Evolutionary conservation across 2,329 filamentous ascomycete genomes (phyloP).

Genomic region (Eurotiales sp.): DNA sequence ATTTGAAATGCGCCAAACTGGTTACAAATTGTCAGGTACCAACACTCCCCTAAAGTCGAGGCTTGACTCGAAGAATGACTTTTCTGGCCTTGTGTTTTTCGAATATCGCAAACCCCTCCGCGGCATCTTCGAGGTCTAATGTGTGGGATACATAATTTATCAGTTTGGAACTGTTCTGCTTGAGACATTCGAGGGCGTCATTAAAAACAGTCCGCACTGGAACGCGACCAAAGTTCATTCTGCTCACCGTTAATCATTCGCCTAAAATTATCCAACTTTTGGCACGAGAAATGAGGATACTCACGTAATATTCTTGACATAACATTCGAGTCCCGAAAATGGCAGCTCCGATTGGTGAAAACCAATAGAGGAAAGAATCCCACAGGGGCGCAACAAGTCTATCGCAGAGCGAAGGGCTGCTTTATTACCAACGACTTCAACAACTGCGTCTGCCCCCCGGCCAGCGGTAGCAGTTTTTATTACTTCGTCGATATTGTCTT

Average conservation of each 20-base stretch:
- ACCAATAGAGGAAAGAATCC: constrained; percentile 65
- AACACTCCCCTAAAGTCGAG: no score
- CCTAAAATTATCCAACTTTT: no score
- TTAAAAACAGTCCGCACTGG: neutral
- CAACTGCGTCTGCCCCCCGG: constrained; percentile 72
- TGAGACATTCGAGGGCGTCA: neutral
- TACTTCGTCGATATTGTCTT: constrained; percentile 57
- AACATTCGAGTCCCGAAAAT: neutral
- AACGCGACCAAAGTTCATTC: neutral
- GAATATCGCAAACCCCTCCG: neutral
- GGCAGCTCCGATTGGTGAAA: constrained; percentile 46
- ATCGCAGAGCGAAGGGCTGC: constrained; percentile 63
- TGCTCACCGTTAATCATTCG: no score
- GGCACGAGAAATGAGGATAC: neutral
- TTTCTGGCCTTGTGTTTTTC: neutral
- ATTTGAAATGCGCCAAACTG: no score
- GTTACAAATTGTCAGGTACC: no score
- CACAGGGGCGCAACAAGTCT: constrained; percentile 64
- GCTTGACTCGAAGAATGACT: neutral
- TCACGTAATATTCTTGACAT: constrained; percentile 3
- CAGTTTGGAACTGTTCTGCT: neutral
- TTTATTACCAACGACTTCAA: constrained; percentile 68
- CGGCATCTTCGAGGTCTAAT: neutral
- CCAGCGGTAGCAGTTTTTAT: constrained; percentile 73
- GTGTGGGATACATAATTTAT: neutral